Base-by-base conservation (phyloP, 2,329 filamentous ascomycete genomes). In the Aspergillus cejpii region DNA sequence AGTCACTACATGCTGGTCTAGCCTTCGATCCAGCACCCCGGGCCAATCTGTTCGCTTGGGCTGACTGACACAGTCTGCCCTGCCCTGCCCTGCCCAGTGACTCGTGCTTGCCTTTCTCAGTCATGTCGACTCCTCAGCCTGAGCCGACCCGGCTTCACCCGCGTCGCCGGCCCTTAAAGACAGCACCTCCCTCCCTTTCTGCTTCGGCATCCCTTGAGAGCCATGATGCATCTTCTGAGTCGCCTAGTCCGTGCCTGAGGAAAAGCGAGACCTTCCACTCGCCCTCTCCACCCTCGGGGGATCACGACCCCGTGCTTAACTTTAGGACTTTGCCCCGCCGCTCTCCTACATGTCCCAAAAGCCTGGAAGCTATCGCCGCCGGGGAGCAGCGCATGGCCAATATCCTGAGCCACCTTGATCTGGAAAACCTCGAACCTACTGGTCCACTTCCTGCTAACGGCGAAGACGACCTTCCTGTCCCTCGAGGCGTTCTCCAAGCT, bases 211-310 rank as follows among this genome's bases (percentile, higher is more conserved):
- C 44, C 2, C 33, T 50, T 33, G 55, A 57, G 29, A 26, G 38
- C 14, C 20, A 38, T 17, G 43, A 29, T 41, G 39, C 50, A 43
- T 49, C 55, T 31, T 50, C 52, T n/a, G 43, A 50, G 36, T 49
- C 57, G 44, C 28, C 28, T 7, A 55, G 56, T 44, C 58, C 77
- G 65, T 69, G 73, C 65, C 76, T 88, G 66, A 77, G 74, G 64
- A 88, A 87, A 72, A 81, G 81, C 59, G 80, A 83, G 43, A 87
- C 85, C 56, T 78, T 78, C 49, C 71, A 77, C 55, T 65, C 74
- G 26, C 66, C 69, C 3, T 61, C 58, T 31, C 65, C 67, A 27
- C 63, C 70, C 17, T 62, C 65, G 20, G 58, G 58, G 50, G 65
- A 69, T 48, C 49, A 60, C 57, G 67, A 73, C 49, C 70, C 70